These are phyloP conservation scores for Trifolium pratense DNA, from an alignment of 306 rosid genomes.

Conservation along the genomic window DNA sequence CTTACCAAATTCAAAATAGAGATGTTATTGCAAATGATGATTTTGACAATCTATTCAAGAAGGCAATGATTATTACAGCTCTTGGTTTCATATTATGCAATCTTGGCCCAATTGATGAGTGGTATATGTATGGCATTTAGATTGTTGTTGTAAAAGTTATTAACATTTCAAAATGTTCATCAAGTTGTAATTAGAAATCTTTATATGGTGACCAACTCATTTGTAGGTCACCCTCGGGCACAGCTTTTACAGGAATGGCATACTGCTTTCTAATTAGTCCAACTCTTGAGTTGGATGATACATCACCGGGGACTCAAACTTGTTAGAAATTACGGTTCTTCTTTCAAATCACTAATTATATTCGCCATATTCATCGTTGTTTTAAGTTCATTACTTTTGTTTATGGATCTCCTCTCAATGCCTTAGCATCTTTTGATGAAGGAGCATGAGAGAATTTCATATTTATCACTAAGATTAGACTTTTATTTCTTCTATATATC, in stretches of 20 bases:
- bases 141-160: no score
- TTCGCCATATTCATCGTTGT: slow-evolving; percentile 63
- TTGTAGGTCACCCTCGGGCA: slow-evolving; percentile 81
- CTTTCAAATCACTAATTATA: slow-evolving; percentile 61
- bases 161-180: slow-evolving; percentile 7
- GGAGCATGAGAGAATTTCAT: background rate
- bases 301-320: slow-evolving; percentile 63
- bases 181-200: background rate
- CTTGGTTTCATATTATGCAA: slow-evolving; percentile 65
- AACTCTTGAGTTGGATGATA: slow-evolving; percentile 56
- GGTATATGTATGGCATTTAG: slow-evolving; percentile 61
- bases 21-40: slow-evolving; percentile 59
- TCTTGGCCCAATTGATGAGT: slow-evolving; percentile 81
- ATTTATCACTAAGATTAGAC: slow-evolving; percentile 10
- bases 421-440: slow-evolving; percentile 47
- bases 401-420: slow-evolving; percentile 76
- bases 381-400: slow-evolving; percentile 60
- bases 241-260: slow-evolving; percentile 75
- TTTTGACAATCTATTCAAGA: slow-evolving; percentile 64
- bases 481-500: background rate
- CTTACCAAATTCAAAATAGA: slow-evolving; percentile 70
- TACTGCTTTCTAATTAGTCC: slow-evolving; percentile 73
- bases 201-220: slow-evolving; percentile 16
- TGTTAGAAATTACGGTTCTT: slow-evolving; percentile 58
- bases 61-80: slow-evolving; percentile 71